Evolutionary conservation across 768 basidiomycete species (phyloP), one percentile per base, ranked within the genome.

Genomic region (Tulasnella calospora): DNA sequence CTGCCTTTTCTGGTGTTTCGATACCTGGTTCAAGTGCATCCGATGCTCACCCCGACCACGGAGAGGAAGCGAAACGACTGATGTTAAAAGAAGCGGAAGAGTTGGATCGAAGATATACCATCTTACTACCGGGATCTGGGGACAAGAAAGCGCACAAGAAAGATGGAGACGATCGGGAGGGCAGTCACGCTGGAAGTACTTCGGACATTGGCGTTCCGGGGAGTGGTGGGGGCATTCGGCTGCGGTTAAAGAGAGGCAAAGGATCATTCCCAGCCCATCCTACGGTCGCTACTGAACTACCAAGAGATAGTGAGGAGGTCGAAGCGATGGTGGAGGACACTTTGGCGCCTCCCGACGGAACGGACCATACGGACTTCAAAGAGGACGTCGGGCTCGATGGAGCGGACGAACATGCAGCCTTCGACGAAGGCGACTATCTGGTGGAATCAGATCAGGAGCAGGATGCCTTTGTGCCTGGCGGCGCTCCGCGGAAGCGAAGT

Each of bases 71-170:
- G 79, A 88, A 94, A 51, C 86, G 90, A 76, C 90, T 90, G 84
- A 93, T 95, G 91, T 86, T 95, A 9, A 89, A 90, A 73, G 87
- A 90, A 19, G 94, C 93, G 19, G 83, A 87, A 76, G 82, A 83
- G 30, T 83, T 95, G 73, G 93, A 94, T 81, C 89, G 89, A 78
- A 90, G 94, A 67, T 95, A 93, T 82, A 87, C 90, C 30, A 86
- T 89, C n/a, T 87, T 95, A 61, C 88, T 95, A 23, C 74, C 74
- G 15, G 44, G 46, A 30, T 40, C 38, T 41, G 57, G 57, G 17
- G 77, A 78, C 10, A 78, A 78, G 77, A 70, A 72, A 36, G 77
- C 70, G 17, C 85, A 87, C 80, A 84, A 86, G 78, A 80, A 55
- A 35, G 46, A 44, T 30, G 36, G 85, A 87, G 80, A 85, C 86